Percentiles rank a stretch among this genome's conserved stretches.
phyloP scores from a whole-genome alignment of 2,329 filamentous ascomycete genomes.

The Pyrenophora tritici-repentis region DNA sequence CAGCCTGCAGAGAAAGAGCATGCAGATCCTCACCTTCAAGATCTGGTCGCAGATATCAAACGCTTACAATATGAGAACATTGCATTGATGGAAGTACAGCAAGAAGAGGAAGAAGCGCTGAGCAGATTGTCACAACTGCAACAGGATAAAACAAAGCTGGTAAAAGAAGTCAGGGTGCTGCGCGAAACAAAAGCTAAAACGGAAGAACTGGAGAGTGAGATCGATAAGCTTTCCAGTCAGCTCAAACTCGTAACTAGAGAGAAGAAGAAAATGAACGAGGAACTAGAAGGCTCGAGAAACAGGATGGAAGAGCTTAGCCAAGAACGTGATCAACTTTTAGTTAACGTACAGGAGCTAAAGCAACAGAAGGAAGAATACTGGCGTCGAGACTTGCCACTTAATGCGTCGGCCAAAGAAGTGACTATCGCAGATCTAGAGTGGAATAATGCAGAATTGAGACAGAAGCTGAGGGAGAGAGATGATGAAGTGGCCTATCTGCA shows the following conservation, averaged over 20 bases:
- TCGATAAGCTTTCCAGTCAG: background rate
- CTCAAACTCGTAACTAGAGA: background rate
- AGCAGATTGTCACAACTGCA: too few relatives aligned
- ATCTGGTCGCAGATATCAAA: too few relatives aligned
- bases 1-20: too few relatives aligned
- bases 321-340: background rate
- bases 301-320: background rate
- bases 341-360: background rate
- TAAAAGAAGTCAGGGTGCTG: background rate
- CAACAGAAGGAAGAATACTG: background rate
- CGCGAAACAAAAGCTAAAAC: background rate
- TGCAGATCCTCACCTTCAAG: too few relatives aligned
- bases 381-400: background rate
- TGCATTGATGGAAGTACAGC: too few relatives aligned
- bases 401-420: too few relatives aligned
- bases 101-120: too few relatives aligned
- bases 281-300: background rate
- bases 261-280: background rate
- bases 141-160: background rate
- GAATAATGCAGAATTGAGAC: background rate
- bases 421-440: too few relatives aligned
- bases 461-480: background rate
- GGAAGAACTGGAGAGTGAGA: background rate
- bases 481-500: background rate
- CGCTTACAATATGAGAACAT: too few relatives aligned